Conservation (phyloP, 371 early-diverging fungal species). For the Gilbertella persicaria region DNA sequence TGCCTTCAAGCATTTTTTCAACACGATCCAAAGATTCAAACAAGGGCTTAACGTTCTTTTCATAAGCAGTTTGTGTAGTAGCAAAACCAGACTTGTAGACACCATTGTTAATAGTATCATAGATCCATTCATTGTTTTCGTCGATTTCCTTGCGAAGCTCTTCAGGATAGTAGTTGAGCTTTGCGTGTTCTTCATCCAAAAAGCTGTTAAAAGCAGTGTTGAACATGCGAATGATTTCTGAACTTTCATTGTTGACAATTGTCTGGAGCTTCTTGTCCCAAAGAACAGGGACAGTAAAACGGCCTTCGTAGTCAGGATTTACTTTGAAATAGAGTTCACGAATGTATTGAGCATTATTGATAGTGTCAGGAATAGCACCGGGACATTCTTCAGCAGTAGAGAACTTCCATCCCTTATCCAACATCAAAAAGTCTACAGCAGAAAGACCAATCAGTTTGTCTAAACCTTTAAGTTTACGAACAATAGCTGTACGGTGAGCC, state of each 20-base stretch:
- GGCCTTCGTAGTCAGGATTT: conserved; percentile 72
- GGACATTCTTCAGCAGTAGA: conserved; percentile 68
- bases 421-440: conserved; percentile 82
- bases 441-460: conserved; percentile 79
- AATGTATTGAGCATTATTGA: conserved; percentile 72
- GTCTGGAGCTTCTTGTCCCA: conserved; percentile 92
- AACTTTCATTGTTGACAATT: conserved; percentile 97
- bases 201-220: conserved; percentile 84
- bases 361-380: conserved; percentile 78
- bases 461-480: conserved; percentile 86
- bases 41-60: conserved; percentile 68
- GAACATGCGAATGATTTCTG: conserved; percentile 95
- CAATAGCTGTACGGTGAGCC: conserved; percentile 88
- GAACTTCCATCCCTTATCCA: conserved; percentile 85
- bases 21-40: conserved; percentile 83
- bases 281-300: conserved; percentile 88
- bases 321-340: conserved; percentile 91
- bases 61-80: conserved; percentile 82
- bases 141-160: conserved; percentile 77
- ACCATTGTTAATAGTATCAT: conserved; percentile 84
- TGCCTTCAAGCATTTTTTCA: conserved; percentile 75
- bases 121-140: conserved; percentile 86
- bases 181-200: conserved; percentile 63
- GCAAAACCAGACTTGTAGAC: conserved; percentile 93
- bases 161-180: conserved; percentile 80